Evolutionary conservation across 2,329 filamentous ascomycete species (phyloP).

Genomic region (Paecilomyces sp.): DNA sequence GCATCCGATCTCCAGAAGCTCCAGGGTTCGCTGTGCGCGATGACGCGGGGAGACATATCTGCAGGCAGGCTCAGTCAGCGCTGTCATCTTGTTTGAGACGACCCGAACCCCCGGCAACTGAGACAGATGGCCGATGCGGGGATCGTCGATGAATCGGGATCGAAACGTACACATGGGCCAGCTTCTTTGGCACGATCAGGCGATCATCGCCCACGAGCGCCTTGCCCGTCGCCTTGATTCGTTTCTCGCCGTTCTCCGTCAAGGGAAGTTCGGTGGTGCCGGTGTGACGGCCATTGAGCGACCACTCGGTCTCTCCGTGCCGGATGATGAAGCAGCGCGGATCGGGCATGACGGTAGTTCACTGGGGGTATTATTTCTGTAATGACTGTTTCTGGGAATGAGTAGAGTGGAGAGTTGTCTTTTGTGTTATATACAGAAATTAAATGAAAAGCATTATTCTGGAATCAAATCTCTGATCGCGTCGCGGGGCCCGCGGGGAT

Average conservation of each 20-base stretch:
- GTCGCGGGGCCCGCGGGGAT: background rate
- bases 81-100: background rate
- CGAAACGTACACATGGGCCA: constrained; percentile 69
- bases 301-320: constrained; percentile 96
- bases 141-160: constrained; percentile 14
- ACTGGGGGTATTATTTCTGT: background rate
- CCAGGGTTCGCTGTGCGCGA: constrained; percentile 82
- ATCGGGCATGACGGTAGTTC: constrained; percentile 35
- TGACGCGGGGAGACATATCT: constrained; percentile 79
- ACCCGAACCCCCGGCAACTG: background rate
- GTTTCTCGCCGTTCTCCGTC: constrained; percentile 71
- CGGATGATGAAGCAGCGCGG: constrained; percentile 76
- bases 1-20: constrained; percentile 71
- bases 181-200: constrained; percentile 72
- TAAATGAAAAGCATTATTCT: background rate
- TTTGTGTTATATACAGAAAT: background rate
- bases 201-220: constrained; percentile 79
- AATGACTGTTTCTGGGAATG: background rate
- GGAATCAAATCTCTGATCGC: background rate
- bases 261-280: constrained; percentile 79
- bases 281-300: constrained; percentile 76
- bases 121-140: background rate
- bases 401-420: background rate
- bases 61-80: background rate
- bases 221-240: constrained; percentile 67